These are phyloP conservation scores for Zoysia matrella DNA, from an alignment of 202 grass and related monocot genomes.

Conservation along the genomic window DNA sequence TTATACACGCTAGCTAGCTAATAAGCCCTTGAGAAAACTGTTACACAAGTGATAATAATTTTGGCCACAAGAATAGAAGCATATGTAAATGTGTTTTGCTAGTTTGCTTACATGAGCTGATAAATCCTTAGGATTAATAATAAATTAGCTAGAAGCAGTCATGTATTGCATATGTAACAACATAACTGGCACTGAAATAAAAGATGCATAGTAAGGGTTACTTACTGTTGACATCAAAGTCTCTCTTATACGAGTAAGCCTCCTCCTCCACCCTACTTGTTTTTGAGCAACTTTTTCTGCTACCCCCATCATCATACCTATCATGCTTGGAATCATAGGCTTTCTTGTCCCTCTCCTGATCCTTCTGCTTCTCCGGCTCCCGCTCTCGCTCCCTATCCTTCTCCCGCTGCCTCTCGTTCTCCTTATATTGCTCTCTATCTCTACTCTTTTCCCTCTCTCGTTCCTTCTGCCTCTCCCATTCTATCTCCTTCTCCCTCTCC, in stretches of 20 bases:
- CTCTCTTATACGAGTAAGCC: constrained; percentile 43
- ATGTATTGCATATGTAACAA: background rate
- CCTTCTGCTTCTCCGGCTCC: constrained; percentile 53
- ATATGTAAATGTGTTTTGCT: too few relatives aligned
- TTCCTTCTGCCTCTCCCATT: constrained; percentile 66
- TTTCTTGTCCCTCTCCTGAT: constrained; percentile 64
- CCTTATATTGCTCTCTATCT: constrained; percentile 50
- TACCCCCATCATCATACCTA: constrained; percentile 55
- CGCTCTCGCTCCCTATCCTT: constrained; percentile 39
- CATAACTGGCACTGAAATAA: background rate
- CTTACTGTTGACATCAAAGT: constrained; percentile 60
- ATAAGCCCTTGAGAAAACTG: too few relatives aligned
- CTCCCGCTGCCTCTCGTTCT: constrained; percentile 50
- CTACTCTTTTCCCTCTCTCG: constrained; percentile 59
- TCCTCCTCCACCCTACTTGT: constrained; percentile 56
- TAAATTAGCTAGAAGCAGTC: background rate
- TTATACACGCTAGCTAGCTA: too few relatives aligned
- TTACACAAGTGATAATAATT: background rate
- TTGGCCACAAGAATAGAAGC: too few relatives aligned
- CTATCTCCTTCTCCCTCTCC: constrained; percentile 50
- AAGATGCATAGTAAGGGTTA: constrained; percentile 32
- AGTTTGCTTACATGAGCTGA: background rate
- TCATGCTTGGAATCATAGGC: constrained; percentile 66
- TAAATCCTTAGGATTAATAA: background rate
- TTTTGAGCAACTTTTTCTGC: constrained; percentile 58